Evolutionary conservation across 257 asterid species (phyloP), one percentile per base, ranked within the genome.

Genomic region (Leonotis leonurus): DNA sequence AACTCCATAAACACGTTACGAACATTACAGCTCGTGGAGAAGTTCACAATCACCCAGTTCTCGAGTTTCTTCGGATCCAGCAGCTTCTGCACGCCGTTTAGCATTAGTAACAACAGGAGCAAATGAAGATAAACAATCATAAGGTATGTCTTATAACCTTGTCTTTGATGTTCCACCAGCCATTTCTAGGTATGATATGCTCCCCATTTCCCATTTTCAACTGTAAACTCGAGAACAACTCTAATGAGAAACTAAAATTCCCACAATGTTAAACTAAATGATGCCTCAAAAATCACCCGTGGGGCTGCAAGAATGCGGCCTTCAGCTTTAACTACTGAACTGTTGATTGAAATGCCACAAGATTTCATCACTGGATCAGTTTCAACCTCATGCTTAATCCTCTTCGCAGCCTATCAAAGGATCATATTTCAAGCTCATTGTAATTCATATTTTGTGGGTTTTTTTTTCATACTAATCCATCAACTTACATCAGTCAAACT

Each of bases 221-320:
- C 89, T 80, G 75, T 22, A 20, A 16, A 18, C 65, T 11, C 22
- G 37, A 36, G 36, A 62, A 53, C 22, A 20, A 62, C 35, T 53
- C 26, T 12, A 37, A 12, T 33, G 35, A 27, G 2, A 30, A 7
- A 17, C 54, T 39, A 25, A 30, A 29, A 7, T 14, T 12, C 3
- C 4, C 12, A 45, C 59, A 32, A 14, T 14, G 35, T 55, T 26
- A 7, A 17, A 45, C 52, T 14, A 33, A 40, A 21, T 9, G 35
- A 12, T n/a, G 25, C 33, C 17, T 13, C 44, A 44, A 12, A 56
- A 14, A 54, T 50, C 72, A 82, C 85, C 78, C 35, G 68, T 29
- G 85, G 89, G 25, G 89, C 67, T 46, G 81, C 64, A 58, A 82
- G 77, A 66, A 82, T 50, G 2, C 84, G 81, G 2, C 86, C 89